These are phyloP conservation scores for Tuber umbilicatum DNA, from an alignment of 495 filamentous ascomycete species.

Conservation along the genomic window DNA sequence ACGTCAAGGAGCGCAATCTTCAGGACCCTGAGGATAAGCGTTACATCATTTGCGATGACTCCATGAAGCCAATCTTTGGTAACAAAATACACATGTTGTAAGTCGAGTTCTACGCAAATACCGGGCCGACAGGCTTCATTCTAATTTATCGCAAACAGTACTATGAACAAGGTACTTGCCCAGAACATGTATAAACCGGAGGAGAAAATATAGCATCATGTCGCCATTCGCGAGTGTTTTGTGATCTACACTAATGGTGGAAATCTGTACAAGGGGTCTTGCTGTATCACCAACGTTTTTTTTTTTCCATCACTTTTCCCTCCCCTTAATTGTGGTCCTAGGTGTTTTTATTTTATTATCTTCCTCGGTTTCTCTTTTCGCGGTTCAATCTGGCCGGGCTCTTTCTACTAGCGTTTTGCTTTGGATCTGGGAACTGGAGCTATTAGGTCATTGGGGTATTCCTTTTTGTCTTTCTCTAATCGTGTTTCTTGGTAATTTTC, in stretches of 20 bases:
- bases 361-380: not conserved
- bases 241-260: not conserved
- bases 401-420: slow-evolving; percentile 6
- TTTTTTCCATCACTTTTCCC: slow-evolving; percentile 11
- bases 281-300: slow-evolving; percentile 21
- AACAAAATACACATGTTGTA: slow-evolving; percentile 89
- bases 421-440: slow-evolving; percentile 8
- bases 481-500: not conserved
- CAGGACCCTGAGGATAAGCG: slow-evolving; percentile 88
- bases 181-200: slow-evolving; percentile 61
- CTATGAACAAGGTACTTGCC: slow-evolving; percentile 56
- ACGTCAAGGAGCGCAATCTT: slow-evolving; percentile 78
- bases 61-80: slow-evolving; percentile 74
- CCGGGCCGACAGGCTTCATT: not conserved
- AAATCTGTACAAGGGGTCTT: slow-evolving; percentile 4
- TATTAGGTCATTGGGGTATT: slow-evolving; percentile 5
- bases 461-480: not conserved
- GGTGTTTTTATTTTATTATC: not conserved
- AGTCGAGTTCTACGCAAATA: slow-evolving; percentile 4
- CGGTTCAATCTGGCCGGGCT: not conserved
- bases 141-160: slow-evolving; percentile 17
- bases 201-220: slow-evolving; percentile 46
- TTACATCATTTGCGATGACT: slow-evolving; percentile 86
- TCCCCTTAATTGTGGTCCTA: slow-evolving; percentile 24
- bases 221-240: not conserved